A percentile compares a stretch with the other conserved stretches of the same genome.
These are phyloP conservation scores for Choanephora cucurbitarum DNA, from an alignment of 371 early-diverging fungal genomes.

Conservation along the genomic window DNA sequence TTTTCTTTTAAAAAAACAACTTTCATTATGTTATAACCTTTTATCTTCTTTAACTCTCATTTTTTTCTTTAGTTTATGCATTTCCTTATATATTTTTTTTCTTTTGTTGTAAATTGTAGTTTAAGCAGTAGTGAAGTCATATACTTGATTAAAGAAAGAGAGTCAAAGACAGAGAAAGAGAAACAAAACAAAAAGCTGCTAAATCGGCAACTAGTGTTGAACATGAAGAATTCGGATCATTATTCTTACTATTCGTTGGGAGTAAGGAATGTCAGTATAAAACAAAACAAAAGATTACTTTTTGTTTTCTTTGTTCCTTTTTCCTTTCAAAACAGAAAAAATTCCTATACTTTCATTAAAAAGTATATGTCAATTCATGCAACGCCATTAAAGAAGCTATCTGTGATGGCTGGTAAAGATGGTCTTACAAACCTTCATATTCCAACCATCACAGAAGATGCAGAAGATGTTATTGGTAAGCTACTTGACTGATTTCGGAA, in stretches of 20 bases:
- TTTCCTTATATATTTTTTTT: conserved; percentile 7
- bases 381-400: conserved; percentile 49
- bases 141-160: neutral
- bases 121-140: neutral
- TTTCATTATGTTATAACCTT: no score
- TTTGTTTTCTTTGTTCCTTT: neutral
- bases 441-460: conserved; percentile 44
- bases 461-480: conserved; percentile 49
- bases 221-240: neutral
- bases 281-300: neutral
- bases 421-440: conserved; percentile 43
- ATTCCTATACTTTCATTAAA: neutral
- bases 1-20: no score
- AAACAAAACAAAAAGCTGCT: no score
- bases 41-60: no score
- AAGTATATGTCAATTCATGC: conserved; percentile 26
- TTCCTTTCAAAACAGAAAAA: no score
- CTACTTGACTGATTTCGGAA: neutral
- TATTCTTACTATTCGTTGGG: neutral
- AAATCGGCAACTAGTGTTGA: no score
- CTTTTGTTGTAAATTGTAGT: conserved; percentile 23
- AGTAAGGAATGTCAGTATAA: neutral
- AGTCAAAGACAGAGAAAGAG: no score
- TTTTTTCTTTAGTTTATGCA: no score
- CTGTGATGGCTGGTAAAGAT: conserved; percentile 48